Evolutionary conservation across 2,329 filamentous ascomycete genomes (phyloP), one percentile per base, ranked within the genome.

Genomic region (Laburnicola sp.): DNA sequence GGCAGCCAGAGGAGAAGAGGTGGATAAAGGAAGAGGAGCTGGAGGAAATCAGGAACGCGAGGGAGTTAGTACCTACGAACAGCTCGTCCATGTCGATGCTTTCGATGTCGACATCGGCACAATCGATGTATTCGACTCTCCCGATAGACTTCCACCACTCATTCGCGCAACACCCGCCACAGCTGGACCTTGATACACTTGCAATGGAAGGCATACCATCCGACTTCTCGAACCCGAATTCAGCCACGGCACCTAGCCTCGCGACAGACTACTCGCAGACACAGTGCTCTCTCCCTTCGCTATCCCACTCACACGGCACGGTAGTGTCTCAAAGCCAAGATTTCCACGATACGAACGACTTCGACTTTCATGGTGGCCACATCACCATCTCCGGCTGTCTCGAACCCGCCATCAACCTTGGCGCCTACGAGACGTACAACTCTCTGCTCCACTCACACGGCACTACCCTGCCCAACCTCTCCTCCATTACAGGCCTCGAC

Each of bases 321-420:
- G 37, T 51, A 3, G 48, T 51, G 5, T 8, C 26, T 3, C 53
- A 57, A 3, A 32, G 39, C 8, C 35, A 60, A 10, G 50, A 59
- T 5, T 62, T 51, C 22, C 54, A 53, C 22, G 58, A 68, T 26
- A 58, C 68, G 21, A 74, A 74, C 48, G 63, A 65, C 9, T 72
- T 75, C 54, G 73, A 76, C 55, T 76, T 77, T 62, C 61, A 57
- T 21, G 68, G 64, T 43, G 71, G 72, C 9, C 70, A 72, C 34
- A 74, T 77, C 48, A 67, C 69, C 46, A 68, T 76, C 21, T 39
- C 53, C 0, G 59, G 56, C 37, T 66, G 67, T 9, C 74, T 76
- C 45, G 72, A 76, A 22, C 63, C 69, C 0, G 50, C 59, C 9
- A 66, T 69, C 37, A 56, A 64, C 28, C 57, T 71, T 9, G 48